Percentiles rank a stretch among this genome's conserved stretches.
phyloP scores from a whole-genome alignment of 495 filamentous ascomycete species.

The Cladorrhinum samala region DNA sequence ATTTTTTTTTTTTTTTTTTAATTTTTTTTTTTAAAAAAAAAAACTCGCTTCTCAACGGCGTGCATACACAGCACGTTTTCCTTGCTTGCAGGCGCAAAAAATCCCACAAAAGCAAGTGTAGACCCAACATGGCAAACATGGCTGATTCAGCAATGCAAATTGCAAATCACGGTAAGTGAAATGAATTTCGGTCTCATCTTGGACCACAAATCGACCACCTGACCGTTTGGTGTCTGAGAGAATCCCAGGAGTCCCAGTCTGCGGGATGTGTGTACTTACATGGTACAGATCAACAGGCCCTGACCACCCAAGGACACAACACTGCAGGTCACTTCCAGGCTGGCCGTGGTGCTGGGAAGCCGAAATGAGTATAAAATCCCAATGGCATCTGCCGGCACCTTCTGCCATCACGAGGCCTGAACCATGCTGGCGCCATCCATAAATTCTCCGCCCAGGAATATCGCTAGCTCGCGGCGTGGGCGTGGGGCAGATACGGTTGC shows the following conservation, averaged over 20 bases:
- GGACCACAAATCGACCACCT: not conserved
- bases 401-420: constrained; percentile 4
- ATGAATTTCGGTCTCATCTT: not conserved
- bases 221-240: not conserved
- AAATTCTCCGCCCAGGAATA: constrained; percentile 2
- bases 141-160: not conserved
- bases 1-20: not conserved
- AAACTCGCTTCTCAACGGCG: not conserved
- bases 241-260: too few species aligned
- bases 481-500: not conserved
- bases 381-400: constrained; percentile 3
- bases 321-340: not conserved
- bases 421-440: not conserved
- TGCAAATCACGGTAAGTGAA: not conserved
- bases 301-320: too few species aligned
- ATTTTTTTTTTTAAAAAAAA: not conserved
- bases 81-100: too few species aligned
- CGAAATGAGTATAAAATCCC: constrained; percentile 3
- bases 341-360: not conserved
- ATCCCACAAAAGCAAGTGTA: too few species aligned
- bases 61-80: too few species aligned
- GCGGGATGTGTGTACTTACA: too few species aligned
- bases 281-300: not conserved
- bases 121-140: not conserved
- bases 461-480: not conserved